These are phyloP conservation scores for Sugiyamaella qingdaonensis DNA, from an alignment of 805 yeast genomes.

Conservation along the genomic window DNA sequence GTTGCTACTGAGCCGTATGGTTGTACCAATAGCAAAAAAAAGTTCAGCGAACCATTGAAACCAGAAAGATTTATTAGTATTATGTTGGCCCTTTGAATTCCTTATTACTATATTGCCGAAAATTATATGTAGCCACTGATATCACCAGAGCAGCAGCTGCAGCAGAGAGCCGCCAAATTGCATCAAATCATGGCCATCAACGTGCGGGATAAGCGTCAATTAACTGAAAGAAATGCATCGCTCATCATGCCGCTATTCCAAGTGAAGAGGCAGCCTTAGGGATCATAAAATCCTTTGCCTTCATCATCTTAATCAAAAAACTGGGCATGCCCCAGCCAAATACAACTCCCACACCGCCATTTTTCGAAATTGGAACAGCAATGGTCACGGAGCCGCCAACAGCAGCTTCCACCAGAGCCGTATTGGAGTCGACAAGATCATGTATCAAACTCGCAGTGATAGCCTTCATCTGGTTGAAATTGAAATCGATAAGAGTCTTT, in stretches of 20 bases:
- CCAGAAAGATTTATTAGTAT: no score
- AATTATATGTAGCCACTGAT: no score
- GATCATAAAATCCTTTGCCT: slow-evolving; percentile 16
- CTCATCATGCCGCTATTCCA: not conserved
- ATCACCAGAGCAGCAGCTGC: no score
- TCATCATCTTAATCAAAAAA: slow-evolving; percentile 16
- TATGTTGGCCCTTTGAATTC: no score
- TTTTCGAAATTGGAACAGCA: slow-evolving; percentile 18
- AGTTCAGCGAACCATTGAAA: no score
- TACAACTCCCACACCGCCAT: slow-evolving; percentile 22
- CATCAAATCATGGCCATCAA: no score
- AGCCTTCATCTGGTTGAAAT: slow-evolving; percentile 9
- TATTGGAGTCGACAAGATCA: slow-evolving; percentile 8
- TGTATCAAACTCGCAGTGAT: slow-evolving; percentile 15
- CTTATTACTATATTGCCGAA: no score
- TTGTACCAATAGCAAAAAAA: no score
- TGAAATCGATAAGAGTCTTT: slow-evolving; percentile 13
- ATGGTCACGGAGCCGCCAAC: slow-evolving; percentile 2
- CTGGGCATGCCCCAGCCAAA: slow-evolving; percentile 20
- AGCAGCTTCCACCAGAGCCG: slow-evolving; percentile 2
- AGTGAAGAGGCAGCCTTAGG: slow-evolving; percentile 8
- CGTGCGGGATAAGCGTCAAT: no score
- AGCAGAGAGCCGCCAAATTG: no score
- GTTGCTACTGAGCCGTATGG: no score
- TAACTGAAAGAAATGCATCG: no score